phyloP scores from a whole-genome alignment of 306 rosid species.

The Senna tora region DNA sequence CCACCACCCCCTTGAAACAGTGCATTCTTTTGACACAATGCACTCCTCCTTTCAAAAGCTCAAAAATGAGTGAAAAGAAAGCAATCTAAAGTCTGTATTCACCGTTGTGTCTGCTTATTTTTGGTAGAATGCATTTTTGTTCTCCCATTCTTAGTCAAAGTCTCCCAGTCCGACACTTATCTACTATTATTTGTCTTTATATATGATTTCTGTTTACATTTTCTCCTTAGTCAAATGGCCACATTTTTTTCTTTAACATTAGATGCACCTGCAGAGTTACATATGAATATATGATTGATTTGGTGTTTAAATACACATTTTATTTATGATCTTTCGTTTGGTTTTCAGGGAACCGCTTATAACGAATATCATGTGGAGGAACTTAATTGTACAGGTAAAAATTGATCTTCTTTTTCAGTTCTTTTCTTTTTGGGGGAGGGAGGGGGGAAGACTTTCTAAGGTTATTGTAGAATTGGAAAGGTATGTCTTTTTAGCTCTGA shows the following conservation, averaged over 20 bases:
- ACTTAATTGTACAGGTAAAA: constrained; percentile 78
- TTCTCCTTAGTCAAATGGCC: too few relatives aligned
- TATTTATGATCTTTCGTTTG: constrained; percentile 42
- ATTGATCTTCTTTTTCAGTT: not conserved
- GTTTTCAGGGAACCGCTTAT: constrained; percentile 88
- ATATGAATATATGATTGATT: constrained; percentile 29
- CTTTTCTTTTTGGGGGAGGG: too few relatives aligned
- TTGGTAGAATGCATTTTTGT: constrained; percentile 6
- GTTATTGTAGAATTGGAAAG: constrained; percentile 8
- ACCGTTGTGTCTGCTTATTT: constrained; percentile 20
- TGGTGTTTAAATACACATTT: constrained; percentile 23
- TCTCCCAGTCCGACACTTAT: too few relatives aligned
- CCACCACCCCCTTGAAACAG: not conserved
- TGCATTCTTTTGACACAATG: too few relatives aligned
- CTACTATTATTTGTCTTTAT: too few relatives aligned
- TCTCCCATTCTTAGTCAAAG: constrained; percentile 4
- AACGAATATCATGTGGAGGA: constrained; percentile 99
- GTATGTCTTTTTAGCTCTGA: not conserved
- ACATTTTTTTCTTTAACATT: constrained; percentile 19
- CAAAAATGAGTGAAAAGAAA: constrained; percentile 11
- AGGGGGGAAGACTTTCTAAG: constrained; percentile 5
- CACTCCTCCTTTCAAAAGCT: constrained; percentile 10
- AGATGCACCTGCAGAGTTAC: not conserved
- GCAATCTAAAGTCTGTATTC: not conserved
- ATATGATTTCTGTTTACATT: too few relatives aligned